Evolutionary conservation across 2,329 filamentous ascomycete species (phyloP), one percentile per base, ranked within the genome.

Genomic region (Fusarium sarcochroum): DNA sequence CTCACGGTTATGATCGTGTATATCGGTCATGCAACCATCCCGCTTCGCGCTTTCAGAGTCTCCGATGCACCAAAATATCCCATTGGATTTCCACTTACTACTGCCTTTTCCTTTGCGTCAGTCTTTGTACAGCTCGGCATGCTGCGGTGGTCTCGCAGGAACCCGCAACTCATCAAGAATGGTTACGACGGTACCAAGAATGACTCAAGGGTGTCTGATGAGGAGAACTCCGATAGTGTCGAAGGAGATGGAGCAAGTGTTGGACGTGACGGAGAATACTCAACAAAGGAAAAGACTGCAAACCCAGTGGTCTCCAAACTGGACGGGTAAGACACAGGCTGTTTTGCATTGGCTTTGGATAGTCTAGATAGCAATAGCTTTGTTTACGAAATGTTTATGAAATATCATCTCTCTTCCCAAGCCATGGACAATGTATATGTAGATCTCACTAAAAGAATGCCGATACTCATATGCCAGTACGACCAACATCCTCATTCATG

Each of bases 1-100:
- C 44, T 80, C 8, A 79, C 78, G 0, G 76, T 81, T n/a, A 81
- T 77, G 8, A 59, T 81, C 5, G 78, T 80, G 1, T 81, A 81
- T 30, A 63, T 79, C 4, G 79, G 79, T 0, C 79, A 81, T 17
- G 79, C 79, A 3, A 81, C 79, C 0, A 80, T 80, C 5, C 79
- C 79, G 0, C 70, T 81, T 27, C 71, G 79, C 1, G 78, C 77
- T 1, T 81, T 78, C 52, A 73, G 76, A 20, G 78, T 79, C 1
- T 68, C 73, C 0, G 79, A 81, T 42, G 73, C 78, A 1, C 78
- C 79, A 1, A 61, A 65, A 5, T 80, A 80, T 37, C 77, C 78
- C 0, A 73, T 81, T 6, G 79, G 79, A 6, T 81, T 81, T 51
- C 79, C 79, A 1, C 62, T 80, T 2, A 72, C 76, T 0, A 76